phyloP scores from a whole-genome alignment of 345 rosid species.

The Citrus inodora region DNA sequence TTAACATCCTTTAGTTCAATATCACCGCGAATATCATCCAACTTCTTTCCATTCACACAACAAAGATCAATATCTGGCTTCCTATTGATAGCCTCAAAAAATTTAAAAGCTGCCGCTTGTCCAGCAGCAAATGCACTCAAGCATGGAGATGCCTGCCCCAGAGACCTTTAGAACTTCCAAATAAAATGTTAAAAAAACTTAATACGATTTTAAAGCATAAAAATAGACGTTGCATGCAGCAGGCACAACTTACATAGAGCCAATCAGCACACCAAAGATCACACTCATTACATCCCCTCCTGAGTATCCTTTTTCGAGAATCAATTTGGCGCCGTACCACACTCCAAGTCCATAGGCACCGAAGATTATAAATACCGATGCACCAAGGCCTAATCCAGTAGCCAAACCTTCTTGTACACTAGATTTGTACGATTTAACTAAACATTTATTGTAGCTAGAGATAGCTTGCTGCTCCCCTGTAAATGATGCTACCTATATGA shows the following conservation, averaged over 20 bases:
- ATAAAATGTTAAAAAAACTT: neutral
- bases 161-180: conserved; percentile 38
- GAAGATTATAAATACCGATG: conserved; percentile 27
- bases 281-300: conserved; percentile 60
- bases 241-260: conserved; percentile 46
- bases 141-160: conserved; percentile 64
- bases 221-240: too few relatives aligned
- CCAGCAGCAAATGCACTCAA: conserved; percentile 61
- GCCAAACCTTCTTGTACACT: conserved; percentile 51
- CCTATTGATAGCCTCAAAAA: conserved; percentile 58
- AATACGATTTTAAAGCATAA: neutral
- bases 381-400: conserved; percentile 58
- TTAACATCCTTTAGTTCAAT: conserved; percentile 49
- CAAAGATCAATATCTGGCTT: conserved; percentile 54
- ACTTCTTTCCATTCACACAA: conserved; percentile 30
- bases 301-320: conserved; percentile 49
- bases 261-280: conserved; percentile 50
- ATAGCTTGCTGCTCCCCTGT: conserved; percentile 65
- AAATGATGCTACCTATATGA: conserved; percentile 58
- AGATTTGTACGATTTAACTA: conserved; percentile 45
- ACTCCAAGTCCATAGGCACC: conserved; percentile 50
- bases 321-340: conserved; percentile 68
- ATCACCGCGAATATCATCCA: conserved; percentile 49
- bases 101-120: conserved; percentile 59
- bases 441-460: conserved; percentile 43